Conservation (phyloP, 2,329 filamentous ascomycete genomes). For the Sclerotinia glacialis region DNA sequence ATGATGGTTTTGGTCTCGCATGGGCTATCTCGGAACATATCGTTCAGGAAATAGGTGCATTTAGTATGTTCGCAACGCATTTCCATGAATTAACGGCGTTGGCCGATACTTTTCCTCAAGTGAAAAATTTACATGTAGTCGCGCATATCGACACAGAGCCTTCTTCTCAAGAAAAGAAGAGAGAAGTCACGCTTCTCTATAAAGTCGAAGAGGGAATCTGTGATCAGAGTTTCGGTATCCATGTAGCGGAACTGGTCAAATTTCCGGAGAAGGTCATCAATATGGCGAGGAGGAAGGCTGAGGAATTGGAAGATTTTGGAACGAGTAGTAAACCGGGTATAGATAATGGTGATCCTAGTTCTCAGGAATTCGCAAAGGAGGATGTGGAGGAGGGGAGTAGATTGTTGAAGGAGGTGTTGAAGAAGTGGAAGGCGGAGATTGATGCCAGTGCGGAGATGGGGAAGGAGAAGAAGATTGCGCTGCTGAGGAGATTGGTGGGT, state of each 20-base stretch:
- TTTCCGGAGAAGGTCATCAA: constrained; percentile 97
- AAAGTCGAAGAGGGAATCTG: constrained; percentile 94
- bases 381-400: constrained; percentile 87
- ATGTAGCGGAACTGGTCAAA: constrained; percentile 92
- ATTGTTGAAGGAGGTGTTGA: constrained; percentile 77
- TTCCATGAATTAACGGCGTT: constrained; percentile 97
- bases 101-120: constrained; percentile 80
- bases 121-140: constrained; percentile 91
- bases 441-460: constrained; percentile 54
- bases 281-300: constrained; percentile 98
- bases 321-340: constrained; percentile 62
- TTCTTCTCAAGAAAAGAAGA: constrained; percentile 44
- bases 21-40: constrained; percentile 99
- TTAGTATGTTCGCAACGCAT: constrained; percentile 93
- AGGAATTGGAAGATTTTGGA: constrained; percentile 95
- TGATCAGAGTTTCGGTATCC: constrained; percentile 97
- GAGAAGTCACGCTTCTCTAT: constrained; percentile 93
- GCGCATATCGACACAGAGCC: constrained; percentile 69
- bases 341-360: constrained; percentile 33
- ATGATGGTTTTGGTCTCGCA: constrained; percentile 97
- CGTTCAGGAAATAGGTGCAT: constrained; percentile 89
- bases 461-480: constrained; percentile 72
- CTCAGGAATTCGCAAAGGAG: constrained; percentile 64
- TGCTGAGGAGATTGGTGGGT: constrained; percentile 76
- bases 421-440: constrained; percentile 76